A percentile compares a stretch with the other conserved stretches of the same genome.
These are phyloP conservation scores for Solanum hybrid DNA, from an alignment of 305 asterid species.

Conservation along the genomic window DNA sequence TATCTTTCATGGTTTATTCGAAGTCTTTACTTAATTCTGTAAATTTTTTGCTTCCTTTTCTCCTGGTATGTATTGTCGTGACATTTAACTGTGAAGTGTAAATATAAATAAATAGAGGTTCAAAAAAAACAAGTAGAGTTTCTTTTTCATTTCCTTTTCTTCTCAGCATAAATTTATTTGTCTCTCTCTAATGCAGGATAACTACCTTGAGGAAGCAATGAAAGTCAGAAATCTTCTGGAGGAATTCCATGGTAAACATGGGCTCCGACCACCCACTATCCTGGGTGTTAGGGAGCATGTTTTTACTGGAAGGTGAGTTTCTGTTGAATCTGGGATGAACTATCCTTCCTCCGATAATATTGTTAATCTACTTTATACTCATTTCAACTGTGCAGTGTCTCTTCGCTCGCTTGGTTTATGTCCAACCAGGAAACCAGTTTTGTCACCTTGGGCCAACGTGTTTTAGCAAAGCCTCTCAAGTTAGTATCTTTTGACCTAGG, in stretches of 20 bases:
- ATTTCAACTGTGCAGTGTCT: conserved; percentile 60
- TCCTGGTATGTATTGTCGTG: not conserved
- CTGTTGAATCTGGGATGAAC: not conserved
- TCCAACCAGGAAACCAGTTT: conserved; percentile 99
- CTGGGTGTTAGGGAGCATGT: conserved; percentile 98
- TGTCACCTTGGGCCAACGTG: conserved; percentile 97
- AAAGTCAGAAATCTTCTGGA: conserved; percentile 94
- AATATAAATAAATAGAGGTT: not conserved
- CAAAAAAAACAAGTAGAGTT: not conserved
- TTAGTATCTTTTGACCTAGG: conserved; percentile 25
- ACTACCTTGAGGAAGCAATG: conserved; percentile 99
- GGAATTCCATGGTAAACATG: conserved; percentile 86
- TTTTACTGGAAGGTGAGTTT: conserved; percentile 86
- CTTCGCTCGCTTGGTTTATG: conserved; percentile 98
- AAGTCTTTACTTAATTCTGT: not conserved
- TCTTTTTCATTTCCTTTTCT: not conserved
- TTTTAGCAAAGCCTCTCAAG: conserved; percentile 94
- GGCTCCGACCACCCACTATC: conserved; percentile 93
- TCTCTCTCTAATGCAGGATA: conserved; percentile 48
- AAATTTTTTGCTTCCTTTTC: not conserved
- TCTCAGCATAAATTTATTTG: not conserved
- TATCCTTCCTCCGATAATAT: not conserved
- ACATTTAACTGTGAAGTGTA: not conserved
- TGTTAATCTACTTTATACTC: not conserved
- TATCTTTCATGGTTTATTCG: not conserved